Conservation (phyloP, 257 asterid species). For the Oldenlandia corymbosa region DNA sequence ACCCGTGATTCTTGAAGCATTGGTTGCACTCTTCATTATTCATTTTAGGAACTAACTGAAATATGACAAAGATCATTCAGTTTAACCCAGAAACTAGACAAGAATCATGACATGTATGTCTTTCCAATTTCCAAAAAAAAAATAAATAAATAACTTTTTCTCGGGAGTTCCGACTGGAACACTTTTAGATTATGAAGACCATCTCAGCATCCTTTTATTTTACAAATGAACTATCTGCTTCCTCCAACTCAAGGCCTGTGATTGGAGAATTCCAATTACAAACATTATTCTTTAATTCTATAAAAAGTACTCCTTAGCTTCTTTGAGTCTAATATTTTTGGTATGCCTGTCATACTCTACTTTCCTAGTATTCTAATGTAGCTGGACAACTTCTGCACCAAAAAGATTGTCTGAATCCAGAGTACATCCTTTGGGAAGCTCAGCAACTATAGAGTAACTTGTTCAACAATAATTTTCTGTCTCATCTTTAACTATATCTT, state of each 20-base stretch:
- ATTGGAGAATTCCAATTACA: background rate
- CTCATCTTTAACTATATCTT: no score
- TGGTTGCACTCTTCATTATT: no score
- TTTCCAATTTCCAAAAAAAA: background rate
- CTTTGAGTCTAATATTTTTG: no score
- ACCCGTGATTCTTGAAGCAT: background rate
- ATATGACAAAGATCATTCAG: background rate
- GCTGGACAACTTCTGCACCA: no score
- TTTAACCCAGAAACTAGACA: background rate
- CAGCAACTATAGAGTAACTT: background rate
- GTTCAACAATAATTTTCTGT: background rate
- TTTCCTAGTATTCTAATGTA: background rate
- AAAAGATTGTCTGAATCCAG: background rate
- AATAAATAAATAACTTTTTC: no score
- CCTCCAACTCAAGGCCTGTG: background rate
- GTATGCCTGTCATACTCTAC: background rate
- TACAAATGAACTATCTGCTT: background rate
- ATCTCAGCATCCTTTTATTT: background rate
- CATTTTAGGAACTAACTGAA: no score
- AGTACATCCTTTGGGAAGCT: background rate
- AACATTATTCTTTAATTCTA: background rate
- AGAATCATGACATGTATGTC: no score
- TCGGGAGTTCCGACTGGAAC: background rate
- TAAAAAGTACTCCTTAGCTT: background rate
- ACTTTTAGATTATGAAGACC: background rate